phyloP scores from a whole-genome alignment of 495 filamentous ascomycete species.

The Trypethelium eluteriae region DNA sequence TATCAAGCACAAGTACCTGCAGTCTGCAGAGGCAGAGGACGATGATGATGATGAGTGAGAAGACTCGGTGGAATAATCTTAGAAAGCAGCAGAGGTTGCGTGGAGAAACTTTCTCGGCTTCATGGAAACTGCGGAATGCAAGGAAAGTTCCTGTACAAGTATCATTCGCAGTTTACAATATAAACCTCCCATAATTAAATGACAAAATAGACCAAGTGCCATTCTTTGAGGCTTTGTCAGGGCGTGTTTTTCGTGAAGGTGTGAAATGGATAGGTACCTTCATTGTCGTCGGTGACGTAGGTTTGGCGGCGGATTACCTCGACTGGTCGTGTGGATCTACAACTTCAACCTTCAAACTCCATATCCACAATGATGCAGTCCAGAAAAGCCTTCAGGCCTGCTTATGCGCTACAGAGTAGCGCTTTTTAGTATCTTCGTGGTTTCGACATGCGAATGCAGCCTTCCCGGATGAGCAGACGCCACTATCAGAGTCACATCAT shows the following conservation, averaged over 20 bases:
- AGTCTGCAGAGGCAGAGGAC: conserved; percentile 50
- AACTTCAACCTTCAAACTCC: too few relatives aligned
- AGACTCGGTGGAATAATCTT: too few relatives aligned
- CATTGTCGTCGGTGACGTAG: conserved; percentile 6
- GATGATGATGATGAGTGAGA: conserved; percentile 24
- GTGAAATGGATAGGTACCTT: neutral
- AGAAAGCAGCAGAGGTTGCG: neutral
- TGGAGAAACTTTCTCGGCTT: too few relatives aligned
- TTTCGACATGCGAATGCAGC: neutral
- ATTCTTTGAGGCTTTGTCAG: neutral
- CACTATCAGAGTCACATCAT: neutral
- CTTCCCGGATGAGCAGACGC: neutral
- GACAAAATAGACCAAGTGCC: neutral
- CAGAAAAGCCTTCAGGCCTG: too few relatives aligned
- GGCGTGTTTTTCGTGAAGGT: neutral
- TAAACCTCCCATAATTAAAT: neutral
- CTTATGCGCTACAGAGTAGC: too few relatives aligned
- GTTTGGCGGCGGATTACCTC: neutral
- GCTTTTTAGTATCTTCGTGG: neutral
- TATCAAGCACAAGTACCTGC: conserved; percentile 79
- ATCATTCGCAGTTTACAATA: too few relatives aligned
- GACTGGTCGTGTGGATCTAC: too few relatives aligned
- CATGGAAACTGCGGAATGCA: too few relatives aligned
- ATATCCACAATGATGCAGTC: too few relatives aligned
- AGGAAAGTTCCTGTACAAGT: too few relatives aligned